Percentiles rank a stretch among this genome's conserved stretches.
Conservation (phyloP, 176 grass and related monocot species). For the Aegilops speltoides region DNA sequence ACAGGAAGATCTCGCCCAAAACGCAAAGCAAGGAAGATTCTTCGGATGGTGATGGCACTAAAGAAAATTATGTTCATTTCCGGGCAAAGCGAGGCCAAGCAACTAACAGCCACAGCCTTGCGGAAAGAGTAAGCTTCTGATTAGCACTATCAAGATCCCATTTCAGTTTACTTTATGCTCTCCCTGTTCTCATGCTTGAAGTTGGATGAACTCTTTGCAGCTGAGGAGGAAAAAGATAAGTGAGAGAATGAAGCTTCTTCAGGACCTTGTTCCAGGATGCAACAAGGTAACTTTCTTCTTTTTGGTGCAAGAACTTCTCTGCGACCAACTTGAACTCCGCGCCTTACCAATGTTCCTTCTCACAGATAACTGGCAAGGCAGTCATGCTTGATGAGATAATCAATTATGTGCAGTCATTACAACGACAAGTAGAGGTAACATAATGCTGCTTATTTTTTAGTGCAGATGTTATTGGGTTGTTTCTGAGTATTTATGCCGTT, state of each 20-base stretch:
- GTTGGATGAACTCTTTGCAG: conserved; percentile 46
- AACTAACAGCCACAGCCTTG: conserved; percentile 98
- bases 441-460: neutral
- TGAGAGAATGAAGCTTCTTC: conserved; percentile 98
- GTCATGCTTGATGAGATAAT: conserved; percentile 99
- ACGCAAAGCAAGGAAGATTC: conserved; percentile 51
- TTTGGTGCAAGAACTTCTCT: conserved; percentile 3
- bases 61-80: conserved; percentile 90
- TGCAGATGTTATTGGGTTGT: neutral
- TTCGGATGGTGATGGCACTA: conserved; percentile 57
- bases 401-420: conserved; percentile 97
- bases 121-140: conserved; percentile 74
- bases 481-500: neutral
- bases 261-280: conserved; percentile 98
- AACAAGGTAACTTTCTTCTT: conserved; percentile 58
- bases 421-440: conserved; percentile 92
- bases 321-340: neutral
- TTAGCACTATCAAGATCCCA: neutral
- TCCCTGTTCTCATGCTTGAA: conserved; percentile 30
- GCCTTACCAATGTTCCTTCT: conserved; percentile 22
- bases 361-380: conserved; percentile 91
- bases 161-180: conserved; percentile 31
- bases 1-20: conserved; percentile 42
- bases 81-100: conserved; percentile 93
- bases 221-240: conserved; percentile 98